Evolutionary conservation across 164 flowering plant species (phyloP), one percentile per base, ranked within the genome.

Genomic region (Aristolochia contorta): DNA sequence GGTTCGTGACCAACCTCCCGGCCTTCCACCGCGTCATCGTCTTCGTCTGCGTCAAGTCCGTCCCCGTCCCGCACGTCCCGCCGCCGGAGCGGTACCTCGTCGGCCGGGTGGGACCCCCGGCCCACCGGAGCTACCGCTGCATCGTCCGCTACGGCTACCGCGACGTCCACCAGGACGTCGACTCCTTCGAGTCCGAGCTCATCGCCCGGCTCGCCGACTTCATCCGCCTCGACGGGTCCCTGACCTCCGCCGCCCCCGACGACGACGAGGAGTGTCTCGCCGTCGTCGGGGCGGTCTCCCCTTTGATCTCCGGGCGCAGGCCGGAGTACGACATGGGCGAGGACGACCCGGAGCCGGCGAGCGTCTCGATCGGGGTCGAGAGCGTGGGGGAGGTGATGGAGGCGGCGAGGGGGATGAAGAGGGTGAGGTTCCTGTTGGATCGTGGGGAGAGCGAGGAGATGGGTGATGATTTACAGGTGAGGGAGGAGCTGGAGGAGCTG

Each of bases 1-100:
- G 89, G 57, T 87, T 90, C 43, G 97, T 90, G 64, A 87, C 97
- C 58, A 90, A 90, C 69, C 95, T 90, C 60, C 97, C 97, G 10
- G 97, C 97, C 33, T 90, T 82, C 79, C 97, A 90, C 70, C 87
- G 80, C 12, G 63, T 87, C 56, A 84, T 90, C 18, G 82, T 90
- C 25, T 87, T 87, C 23, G 89, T 90, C 0, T 90, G 97, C 37
- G 76, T 90, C 23, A 87, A 90, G 60, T 84, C 91, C 0, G 97
- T 87, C 13, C 82, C 97, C 0, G 97, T 90, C 51, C 95, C 97
- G 6, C 67, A 69, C 65, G 83, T 91, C 6, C 87, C 91, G 14
- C 85, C 77, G 3, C 87, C 80, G 3, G 95, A 90, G 70, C 65
- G 97, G 24, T 87, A 84, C 54, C 93, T 91, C 12, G 79, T 90